Percentiles rank a stretch among this genome's conserved stretches.
phyloP scores from a whole-genome alignment of 306 rosid genomes.

The Aeschynomene evenia region DNA sequence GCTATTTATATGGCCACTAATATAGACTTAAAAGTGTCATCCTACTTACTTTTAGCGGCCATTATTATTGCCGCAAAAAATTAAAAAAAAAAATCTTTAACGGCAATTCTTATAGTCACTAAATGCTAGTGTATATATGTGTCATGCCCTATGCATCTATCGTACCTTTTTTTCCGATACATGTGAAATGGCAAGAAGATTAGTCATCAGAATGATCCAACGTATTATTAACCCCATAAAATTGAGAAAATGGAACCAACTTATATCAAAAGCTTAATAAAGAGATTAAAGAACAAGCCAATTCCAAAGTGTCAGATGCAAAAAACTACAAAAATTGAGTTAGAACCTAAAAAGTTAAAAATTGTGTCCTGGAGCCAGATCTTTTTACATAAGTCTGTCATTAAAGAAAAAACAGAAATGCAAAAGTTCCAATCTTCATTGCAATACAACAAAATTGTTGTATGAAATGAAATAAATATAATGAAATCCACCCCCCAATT shows the following conservation, averaged over 20 bases:
- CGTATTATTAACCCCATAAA: background rate
- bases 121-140: too few species aligned
- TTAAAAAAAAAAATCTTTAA: too few species aligned
- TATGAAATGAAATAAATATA: background rate
- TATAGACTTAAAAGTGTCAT: too few species aligned
- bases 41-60: too few species aligned
- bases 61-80: too few species aligned
- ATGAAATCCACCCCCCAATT: background rate
- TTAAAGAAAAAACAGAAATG: background rate
- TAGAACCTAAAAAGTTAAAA: background rate
- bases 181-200: too few species aligned
- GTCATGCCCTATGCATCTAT: too few species aligned
- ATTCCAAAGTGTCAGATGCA: background rate
- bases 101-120: too few species aligned
- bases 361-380: background rate
- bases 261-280: background rate
- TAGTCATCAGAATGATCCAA: background rate
- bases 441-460: conserved; percentile 4
- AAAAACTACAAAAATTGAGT: background rate
- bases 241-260: conserved; percentile 6
- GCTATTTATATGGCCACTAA: too few species aligned
- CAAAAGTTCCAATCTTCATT: conserved; percentile 14
- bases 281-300: background rate
- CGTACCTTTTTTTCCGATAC: too few species aligned
- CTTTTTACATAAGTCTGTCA: conserved; percentile 26